Evolutionary conservation across 495 filamentous ascomycete species (phyloP), one percentile per base, ranked within the genome.

Genomic region (Darksidea phi): DNA sequence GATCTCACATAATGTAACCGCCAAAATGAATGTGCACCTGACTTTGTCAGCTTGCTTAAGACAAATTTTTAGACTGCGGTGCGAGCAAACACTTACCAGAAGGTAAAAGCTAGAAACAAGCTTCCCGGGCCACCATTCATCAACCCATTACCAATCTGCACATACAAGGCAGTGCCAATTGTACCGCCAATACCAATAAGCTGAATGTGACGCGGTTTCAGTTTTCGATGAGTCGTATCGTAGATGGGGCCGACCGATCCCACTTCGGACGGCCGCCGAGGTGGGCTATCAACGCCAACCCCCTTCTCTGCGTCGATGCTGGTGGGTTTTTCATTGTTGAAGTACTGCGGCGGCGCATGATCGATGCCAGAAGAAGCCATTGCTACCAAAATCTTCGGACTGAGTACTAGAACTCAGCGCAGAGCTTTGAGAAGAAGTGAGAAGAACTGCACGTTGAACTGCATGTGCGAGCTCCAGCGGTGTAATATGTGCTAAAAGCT

Each of bases 101-200:
- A 76, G 0, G 84, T 81, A 68, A 91, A 92, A 13, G 87, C 90
- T 34, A 94, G 71, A 66, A 93, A 90, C 58, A 93, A 73, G 63
- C 84, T 88, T 1, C 69, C 89, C 18, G 90, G 90, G 0, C 90
- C 90, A 42, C 89, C 89, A 32, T 88, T 76, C 21, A 87, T 74
- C 50, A 91, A 67, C 1, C 80, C 81, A 20, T 74, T 76, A 17
- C 89, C 90, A 54, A 94, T 91, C 61, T 86, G 82, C 23, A 91
- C 85, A 72, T 85, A 91, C 11, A 91, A 75, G 1, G 82, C 88
- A n/a, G 88, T 91, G n/a, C 88, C 88, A 68, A 90, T 91, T 34
- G 84, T 85, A 34, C 88, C 88, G 37, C 88, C 88, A 64, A 90
- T 85, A 41, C 84, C 87, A 53, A 90, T 90, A 55, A 91, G 74